Conservation (phyloP, 2,329 filamentous ascomycete genomes). For the Dactylellina cionopaga region DNA sequence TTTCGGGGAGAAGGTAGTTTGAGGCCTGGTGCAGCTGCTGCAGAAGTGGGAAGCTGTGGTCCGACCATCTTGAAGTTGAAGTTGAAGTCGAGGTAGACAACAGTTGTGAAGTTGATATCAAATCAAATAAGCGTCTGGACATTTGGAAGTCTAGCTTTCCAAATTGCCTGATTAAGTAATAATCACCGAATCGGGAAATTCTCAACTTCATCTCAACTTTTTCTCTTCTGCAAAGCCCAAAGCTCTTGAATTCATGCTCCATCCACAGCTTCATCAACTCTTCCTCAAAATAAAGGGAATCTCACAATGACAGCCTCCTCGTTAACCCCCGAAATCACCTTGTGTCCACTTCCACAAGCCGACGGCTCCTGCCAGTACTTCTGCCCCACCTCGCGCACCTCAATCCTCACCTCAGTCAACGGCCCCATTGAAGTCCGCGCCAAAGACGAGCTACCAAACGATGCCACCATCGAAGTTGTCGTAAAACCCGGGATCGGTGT, state of each 20-base stretch:
- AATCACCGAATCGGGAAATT: constrained; percentile 17
- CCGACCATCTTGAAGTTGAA: constrained; percentile 32
- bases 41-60: background rate
- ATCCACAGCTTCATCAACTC: constrained; percentile 1
- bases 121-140: background rate
- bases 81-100: background rate
- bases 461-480: constrained; percentile 88
- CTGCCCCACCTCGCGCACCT: constrained; percentile 70
- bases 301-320: constrained; percentile 22
- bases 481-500: constrained; percentile 86
- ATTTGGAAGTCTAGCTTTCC: background rate
- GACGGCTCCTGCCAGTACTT: constrained; percentile 81
- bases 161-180: constrained; percentile 24
- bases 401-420: constrained; percentile 85
- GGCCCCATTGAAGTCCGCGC: constrained; percentile 90
- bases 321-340: constrained; percentile 25
- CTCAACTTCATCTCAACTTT: constrained; percentile 32
- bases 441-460: constrained; percentile 89
- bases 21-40: constrained; percentile 5
- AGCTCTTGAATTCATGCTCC: background rate
- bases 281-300: background rate
- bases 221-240: constrained; percentile 12
- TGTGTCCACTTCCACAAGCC: constrained; percentile 69
- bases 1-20: constrained; percentile 45
- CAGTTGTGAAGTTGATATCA: constrained; percentile 1